phyloP scores from a whole-genome alignment of 805 yeast species.

The Wickerhamomyces bisporus region DNA sequence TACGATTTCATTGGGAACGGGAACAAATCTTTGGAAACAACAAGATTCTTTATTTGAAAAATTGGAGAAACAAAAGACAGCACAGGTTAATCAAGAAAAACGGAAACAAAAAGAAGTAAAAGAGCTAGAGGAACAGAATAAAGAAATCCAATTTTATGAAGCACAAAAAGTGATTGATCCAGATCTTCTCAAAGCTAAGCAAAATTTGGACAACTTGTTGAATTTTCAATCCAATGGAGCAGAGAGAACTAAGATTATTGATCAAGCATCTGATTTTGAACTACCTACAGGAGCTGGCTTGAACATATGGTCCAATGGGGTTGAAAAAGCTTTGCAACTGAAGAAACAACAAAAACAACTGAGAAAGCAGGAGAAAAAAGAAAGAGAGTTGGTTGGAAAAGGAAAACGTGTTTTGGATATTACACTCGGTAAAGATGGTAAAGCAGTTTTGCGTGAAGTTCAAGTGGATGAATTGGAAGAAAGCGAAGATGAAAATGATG shows the following conservation, averaged over 20 bases:
- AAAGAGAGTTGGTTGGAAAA: conserved; percentile 59
- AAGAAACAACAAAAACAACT: conserved; percentile 78
- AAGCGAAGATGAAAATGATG: conserved; percentile 32
- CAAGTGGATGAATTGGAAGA: conserved; percentile 13
- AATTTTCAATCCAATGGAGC: conserved; percentile 82
- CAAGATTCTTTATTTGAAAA: conserved; percentile 61
- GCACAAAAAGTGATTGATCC: conserved; percentile 40
- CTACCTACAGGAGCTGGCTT: conserved; percentile 45
- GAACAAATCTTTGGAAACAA: conserved; percentile 59
- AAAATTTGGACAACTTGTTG: conserved; percentile 64
- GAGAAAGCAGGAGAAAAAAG: conserved; percentile 56
- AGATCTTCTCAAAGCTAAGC: conserved; percentile 65
- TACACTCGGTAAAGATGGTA: conserved; percentile 70
- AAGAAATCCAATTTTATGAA: conserved; percentile 40
- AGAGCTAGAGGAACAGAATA: conserved; percentile 35
- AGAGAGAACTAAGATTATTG: conserved; percentile 88
- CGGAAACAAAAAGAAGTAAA: conserved; percentile 31
- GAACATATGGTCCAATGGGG: conserved; percentile 76
- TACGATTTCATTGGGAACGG: conserved; percentile 53
- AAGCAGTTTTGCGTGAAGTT: conserved; percentile 49
- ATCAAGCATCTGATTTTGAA: conserved; percentile 86
- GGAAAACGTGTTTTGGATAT: conserved; percentile 74
- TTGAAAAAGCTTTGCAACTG: conserved; percentile 82
- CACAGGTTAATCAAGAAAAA: conserved; percentile 28
- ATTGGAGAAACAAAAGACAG: conserved; percentile 45